Conservation (phyloP, 495 filamentous ascomycete species). For the Rhizodiscina lignyota region DNA sequence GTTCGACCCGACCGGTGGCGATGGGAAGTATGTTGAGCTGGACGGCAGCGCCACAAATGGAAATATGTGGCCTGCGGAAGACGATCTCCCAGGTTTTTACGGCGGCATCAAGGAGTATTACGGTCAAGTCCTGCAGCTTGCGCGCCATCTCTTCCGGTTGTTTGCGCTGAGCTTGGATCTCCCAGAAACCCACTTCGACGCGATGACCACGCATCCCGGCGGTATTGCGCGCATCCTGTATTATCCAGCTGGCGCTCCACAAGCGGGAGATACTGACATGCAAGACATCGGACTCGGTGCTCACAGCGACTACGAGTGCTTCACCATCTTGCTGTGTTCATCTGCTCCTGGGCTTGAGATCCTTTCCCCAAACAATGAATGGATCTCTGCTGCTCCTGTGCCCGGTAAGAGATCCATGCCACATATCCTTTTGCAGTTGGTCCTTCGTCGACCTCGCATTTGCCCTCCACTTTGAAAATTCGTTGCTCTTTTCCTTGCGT, state of each 20-base stretch:
- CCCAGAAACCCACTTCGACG: slow-evolving; percentile 28
- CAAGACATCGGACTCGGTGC: slow-evolving; percentile 28
- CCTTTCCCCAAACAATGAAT: slow-evolving; percentile 29
- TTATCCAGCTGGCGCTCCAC: slow-evolving; percentile 25
- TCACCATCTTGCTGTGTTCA: slow-evolving; percentile 29
- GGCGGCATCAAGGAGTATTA: slow-evolving; percentile 9
- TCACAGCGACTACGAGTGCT: slow-evolving; percentile 33
- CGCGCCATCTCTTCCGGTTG: slow-evolving; percentile 12
- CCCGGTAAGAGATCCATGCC: too few species aligned
- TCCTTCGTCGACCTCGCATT: too few species aligned
- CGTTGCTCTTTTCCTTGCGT: too few species aligned
- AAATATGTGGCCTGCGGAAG: slow-evolving; percentile 10
- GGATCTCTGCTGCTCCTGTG: slow-evolving; percentile 24
- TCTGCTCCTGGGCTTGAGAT: slow-evolving; percentile 34
- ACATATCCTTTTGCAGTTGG: too few species aligned
- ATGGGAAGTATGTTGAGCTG: slow-evolving; percentile 9
- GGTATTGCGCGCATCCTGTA: slow-evolving; percentile 27
- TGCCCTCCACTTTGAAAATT: too few species aligned
- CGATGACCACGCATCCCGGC: slow-evolving; percentile 25
- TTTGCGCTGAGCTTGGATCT: slow-evolving; percentile 31
- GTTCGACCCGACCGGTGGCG: slow-evolving; percentile 7
- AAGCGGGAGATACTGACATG: slow-evolving; percentile 9
- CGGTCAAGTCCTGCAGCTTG: slow-evolving; percentile 6
- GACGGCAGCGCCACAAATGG: slow-evolving; percentile 4
- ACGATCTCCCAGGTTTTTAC: slow-evolving; percentile 7